These are phyloP conservation scores for Populus hybrid DNA, from an alignment of 441 rosid genomes.

Conservation along the genomic window DNA sequence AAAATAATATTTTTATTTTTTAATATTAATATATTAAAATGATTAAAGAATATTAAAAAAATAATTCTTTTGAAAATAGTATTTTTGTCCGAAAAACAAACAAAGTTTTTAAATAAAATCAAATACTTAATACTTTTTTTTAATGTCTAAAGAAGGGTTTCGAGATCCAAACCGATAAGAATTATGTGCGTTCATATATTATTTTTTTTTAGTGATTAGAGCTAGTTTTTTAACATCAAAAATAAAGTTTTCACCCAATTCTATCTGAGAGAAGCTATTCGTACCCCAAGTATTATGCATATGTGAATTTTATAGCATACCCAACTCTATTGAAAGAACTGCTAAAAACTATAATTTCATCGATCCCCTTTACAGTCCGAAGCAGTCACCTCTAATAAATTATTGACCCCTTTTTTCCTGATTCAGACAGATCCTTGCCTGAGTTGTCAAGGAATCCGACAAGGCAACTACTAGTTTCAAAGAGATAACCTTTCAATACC, in stretches of 20 bases:
- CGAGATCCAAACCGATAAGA: not conserved
- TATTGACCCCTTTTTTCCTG: not conserved
- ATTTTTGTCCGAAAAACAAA: too few relatives aligned
- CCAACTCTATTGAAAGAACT: not conserved
- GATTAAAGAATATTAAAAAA: too few relatives aligned
- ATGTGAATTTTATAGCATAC: not conserved
- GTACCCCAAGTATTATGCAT: not conserved
- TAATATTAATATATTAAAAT: too few relatives aligned
- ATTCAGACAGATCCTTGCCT: not conserved
- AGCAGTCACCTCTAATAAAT: not conserved
- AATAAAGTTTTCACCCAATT: not conserved
- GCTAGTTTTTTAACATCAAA: not conserved
- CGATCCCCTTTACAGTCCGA: not conserved
- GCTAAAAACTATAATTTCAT: not conserved
- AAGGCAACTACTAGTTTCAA: not conserved
- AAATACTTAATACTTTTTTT: too few relatives aligned
- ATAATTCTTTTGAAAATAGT: too few relatives aligned
- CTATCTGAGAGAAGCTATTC: not conserved
- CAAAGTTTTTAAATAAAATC: too few relatives aligned
- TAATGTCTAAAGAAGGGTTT: not conserved
- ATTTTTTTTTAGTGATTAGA: not conserved
- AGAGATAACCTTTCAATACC: not conserved
- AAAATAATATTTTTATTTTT: too few relatives aligned
- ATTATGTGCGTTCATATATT: too few relatives aligned
- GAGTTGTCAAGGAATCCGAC: not conserved